Base-by-base conservation (phyloP, 345 rosid species). In the Raphanus raphanistrum region DNA sequence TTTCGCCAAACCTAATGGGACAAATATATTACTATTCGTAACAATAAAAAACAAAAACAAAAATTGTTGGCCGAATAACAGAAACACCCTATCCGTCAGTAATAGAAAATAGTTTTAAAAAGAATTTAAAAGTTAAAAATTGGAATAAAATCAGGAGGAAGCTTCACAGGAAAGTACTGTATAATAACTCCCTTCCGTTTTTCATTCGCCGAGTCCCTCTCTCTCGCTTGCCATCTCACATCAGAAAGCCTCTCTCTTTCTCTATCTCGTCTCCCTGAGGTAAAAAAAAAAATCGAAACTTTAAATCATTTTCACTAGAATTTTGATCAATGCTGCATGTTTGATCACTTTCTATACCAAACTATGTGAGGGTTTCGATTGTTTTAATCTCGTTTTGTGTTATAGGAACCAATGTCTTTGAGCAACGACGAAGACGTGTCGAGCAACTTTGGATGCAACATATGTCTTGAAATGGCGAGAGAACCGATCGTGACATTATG, bases 401-500 rank as follows among this genome's bases (percentile, higher is more conserved):
- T 3, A 21, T 4, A 75, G 67, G 79, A 32, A 64, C 21, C 78
- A 38, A 66, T 77, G 80, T 38, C 71, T 35, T 1, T 88, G 7
- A 83, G 81, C 86, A 87, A 50, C 76, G 83, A 84, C 36, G 93
- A 90, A 54, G 95, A 77, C 54, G 54, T 59, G 0, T 70, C 91
- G 21, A 89, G 84, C 73, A 78, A 81, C 68, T 94, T 94, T 33
- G 98, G 90, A 68, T 94, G 98, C 87, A 94, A 94, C 71, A 92
- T 94, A 29, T 94, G 98, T 86, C 92, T 94, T 57, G 98, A 94
- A 80, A 74, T 90, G 68, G 94, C 97, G 33, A 94, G 83, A 81
- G 97, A 94, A 71, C 98, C 98, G 0, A 87, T 94, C 74, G 98
- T 94, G 48, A 94, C 98, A 21, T 77, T 89, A 61, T 94, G 98